These are phyloP conservation scores for Pseudisothecium myosuroides DNA, from an alignment of 225 moss, liverwort and hornwort genomes.

Conservation along the genomic window DNA sequence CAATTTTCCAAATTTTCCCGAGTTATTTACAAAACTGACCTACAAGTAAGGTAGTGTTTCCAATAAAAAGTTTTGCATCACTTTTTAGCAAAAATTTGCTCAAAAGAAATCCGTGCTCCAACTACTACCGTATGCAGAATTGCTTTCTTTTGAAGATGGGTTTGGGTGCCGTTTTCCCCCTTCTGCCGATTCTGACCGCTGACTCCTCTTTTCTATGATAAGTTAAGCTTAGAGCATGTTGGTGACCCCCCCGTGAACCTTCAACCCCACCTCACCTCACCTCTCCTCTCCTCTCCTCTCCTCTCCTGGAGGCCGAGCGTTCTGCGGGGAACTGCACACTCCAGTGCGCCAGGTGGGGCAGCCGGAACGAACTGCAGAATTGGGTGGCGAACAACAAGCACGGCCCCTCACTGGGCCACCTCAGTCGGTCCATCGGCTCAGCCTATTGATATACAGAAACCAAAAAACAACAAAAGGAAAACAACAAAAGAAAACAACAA, in stretches of 20 bases:
- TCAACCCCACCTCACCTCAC: not conserved
- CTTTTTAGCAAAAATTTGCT: no score
- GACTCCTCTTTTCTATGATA: not conserved
- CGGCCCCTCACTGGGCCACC: not conserved
- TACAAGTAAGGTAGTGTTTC: no score
- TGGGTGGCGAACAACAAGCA: not conserved
- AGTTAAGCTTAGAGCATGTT: not conserved
- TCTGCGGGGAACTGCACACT: not conserved
- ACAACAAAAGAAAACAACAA: not conserved
- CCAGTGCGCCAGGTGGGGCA: not conserved
- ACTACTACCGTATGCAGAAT: no score
- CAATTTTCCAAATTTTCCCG: no score
- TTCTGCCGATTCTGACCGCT: not conserved
- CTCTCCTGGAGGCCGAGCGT: not conserved
- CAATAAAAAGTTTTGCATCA: no score
- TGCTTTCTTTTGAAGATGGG: not conserved
- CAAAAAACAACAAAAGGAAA: no score
- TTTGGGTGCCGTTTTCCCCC: not conserved
- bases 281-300: not conserved
- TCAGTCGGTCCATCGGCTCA: not conserved
- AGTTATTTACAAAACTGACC: no score
- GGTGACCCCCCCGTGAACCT: not conserved
- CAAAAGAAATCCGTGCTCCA: no score
- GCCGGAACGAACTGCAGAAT: not conserved
- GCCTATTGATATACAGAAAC: not conserved